Conservation (phyloP, 345 rosid species). For the Lepidium africanum region DNA sequence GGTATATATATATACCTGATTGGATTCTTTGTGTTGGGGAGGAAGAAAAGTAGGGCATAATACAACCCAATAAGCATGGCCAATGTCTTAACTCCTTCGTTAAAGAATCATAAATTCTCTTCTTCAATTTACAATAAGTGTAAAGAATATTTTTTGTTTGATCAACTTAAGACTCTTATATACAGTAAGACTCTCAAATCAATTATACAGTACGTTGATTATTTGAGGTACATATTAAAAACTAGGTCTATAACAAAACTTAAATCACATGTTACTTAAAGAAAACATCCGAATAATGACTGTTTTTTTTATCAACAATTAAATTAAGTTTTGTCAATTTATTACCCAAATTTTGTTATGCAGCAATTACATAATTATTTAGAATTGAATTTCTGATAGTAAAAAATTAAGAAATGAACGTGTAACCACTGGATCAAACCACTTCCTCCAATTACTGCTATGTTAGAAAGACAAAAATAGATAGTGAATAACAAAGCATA, state of each 20-base stretch:
- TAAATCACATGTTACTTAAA: neutral
- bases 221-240: neutral
- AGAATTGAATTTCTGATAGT: no score
- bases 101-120: conserved; percentile 4
- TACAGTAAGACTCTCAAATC: no score
- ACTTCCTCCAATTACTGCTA: no score
- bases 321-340: no score
- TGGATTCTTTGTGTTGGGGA: conserved; percentile 46
- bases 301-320: no score
- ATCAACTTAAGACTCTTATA: neutral
- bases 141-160: neutral
- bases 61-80: conserved; percentile 38
- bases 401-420: no score
- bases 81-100: conserved; percentile 13
- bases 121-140: neutral
- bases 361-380: no score
- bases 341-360: no score
- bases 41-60: conserved; percentile 52
- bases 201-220: neutral
- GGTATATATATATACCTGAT: no score
- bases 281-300: neutral
- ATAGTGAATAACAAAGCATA: neutral
- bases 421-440: no score
- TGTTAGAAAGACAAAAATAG: neutral
- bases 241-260: neutral